Conservation (phyloP, 169 alveolate genomes). For the Babesia ovis region DNA sequence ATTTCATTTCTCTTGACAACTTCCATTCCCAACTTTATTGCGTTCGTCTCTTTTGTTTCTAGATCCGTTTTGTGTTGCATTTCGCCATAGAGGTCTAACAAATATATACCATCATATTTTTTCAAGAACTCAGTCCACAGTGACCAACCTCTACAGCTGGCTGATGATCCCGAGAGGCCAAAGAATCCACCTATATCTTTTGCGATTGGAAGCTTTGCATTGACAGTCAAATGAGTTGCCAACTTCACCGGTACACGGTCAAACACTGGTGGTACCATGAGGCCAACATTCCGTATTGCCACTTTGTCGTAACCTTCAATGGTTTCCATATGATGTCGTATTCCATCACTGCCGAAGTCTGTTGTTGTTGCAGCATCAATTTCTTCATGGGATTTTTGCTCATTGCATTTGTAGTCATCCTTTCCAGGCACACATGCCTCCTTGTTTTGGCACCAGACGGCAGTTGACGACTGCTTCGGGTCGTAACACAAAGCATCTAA, state of each 20-base stretch:
- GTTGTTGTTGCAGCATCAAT: slow-evolving; percentile 44
- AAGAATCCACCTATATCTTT: slow-evolving; percentile 34
- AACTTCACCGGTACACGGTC: slow-evolving; percentile 52
- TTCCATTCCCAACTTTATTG: slow-evolving; percentile 14
- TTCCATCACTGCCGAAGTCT: slow-evolving; percentile 30
- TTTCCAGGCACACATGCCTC: slow-evolving; percentile 67
- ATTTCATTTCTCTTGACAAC: slow-evolving; percentile 22
- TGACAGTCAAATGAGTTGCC: slow-evolving; percentile 6
- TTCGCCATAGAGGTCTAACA: slow-evolving; percentile 49
- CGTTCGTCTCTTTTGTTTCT: background rate
- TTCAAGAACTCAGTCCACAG: slow-evolving; percentile 34
- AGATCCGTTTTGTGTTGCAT: background rate
- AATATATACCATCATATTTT: slow-evolving; percentile 36
- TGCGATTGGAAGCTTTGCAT: background rate
- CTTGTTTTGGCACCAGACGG: slow-evolving; percentile 72
- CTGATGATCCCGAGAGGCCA: slow-evolving; percentile 41
- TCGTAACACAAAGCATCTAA: slow-evolving; percentile 58
- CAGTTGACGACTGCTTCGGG: slow-evolving; percentile 60
- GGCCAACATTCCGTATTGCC: background rate
- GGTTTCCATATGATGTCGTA: slow-evolving; percentile 19
- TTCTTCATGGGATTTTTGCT: slow-evolving; percentile 29
- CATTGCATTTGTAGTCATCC: slow-evolving; percentile 61
- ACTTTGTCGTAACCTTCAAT: slow-evolving; percentile 54
- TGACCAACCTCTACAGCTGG: slow-evolving; percentile 35
- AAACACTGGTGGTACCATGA: background rate